Evolutionary conservation across 1,139 yeast species (phyloP).

Genomic region (Diutina sp.): DNA sequence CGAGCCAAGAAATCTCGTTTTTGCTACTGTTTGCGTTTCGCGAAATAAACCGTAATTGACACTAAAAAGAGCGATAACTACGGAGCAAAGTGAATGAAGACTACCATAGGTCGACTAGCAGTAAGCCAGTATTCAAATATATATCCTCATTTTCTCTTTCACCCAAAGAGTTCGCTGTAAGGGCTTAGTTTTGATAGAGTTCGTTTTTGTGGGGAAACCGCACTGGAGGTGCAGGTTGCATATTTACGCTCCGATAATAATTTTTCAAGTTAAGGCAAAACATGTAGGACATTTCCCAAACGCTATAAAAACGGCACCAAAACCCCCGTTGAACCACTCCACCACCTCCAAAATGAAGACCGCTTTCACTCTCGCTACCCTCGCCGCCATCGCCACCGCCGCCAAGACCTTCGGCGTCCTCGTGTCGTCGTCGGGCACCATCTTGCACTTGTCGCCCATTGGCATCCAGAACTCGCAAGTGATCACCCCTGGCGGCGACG

Average conservation of each 20-base stretch:
- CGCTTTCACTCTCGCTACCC: constrained; percentile 1
- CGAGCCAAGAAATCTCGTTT: not conserved
- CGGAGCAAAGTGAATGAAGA: no score
- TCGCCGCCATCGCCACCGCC: not conserved
- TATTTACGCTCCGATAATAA: not conserved
- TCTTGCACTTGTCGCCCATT: not conserved
- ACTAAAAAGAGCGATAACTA: no score
- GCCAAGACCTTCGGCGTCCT: not conserved
- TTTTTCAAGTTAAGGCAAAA: not conserved
- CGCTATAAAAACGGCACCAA: not conserved
- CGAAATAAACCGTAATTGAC: not conserved
- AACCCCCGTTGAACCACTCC: no score
- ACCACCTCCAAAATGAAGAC: not conserved
- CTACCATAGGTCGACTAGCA: no score
- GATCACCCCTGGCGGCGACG: not conserved
- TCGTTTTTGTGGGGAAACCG: no score
- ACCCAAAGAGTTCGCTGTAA: no score
- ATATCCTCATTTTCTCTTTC: no score
- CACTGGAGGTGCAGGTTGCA: not conserved
- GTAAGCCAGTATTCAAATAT: no score
- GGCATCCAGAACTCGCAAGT: not conserved
- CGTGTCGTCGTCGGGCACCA: not conserved
- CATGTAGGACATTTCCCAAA: not conserved
- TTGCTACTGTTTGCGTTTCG: not conserved
- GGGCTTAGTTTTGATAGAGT: no score